Evolutionary conservation across 2,329 filamentous ascomycete species (phyloP), one percentile per base, ranked within the genome.

Genomic region (Botrytis fragariae): DNA sequence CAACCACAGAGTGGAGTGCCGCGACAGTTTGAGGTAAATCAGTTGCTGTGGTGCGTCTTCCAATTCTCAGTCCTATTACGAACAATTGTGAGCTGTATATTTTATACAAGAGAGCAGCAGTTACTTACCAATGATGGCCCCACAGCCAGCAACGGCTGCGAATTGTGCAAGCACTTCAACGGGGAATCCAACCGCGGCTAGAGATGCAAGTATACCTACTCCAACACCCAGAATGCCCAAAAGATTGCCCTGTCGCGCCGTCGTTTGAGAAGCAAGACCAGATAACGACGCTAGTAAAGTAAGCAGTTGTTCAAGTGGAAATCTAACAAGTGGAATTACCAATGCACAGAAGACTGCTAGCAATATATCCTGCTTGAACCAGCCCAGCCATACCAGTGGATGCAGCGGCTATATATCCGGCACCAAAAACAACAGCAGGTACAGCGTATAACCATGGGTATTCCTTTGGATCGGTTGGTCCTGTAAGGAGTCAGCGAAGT

Each of bases 21-120:
- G 94, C 94, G 3, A 97, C 94, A 0, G 93, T 97, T 81, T 97
- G 94, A 0, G 94, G 94, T 2, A 97, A 88, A 72, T 94, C 93
- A 0, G 94, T 97, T 0, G 94, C 93, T 0, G 93, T 97, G 77
- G 97, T 97, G 20, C 93, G 89, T 78, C 93, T 92, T 61, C 94
- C 94, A 76, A 97, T 95, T 37, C 94, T 80, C 68, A 93, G 87
- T 45, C 93, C 91, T 77, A 75, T 10, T 4, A 20, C 14, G 20
- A 39, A 59, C 10, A 10, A 14, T 12, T 0, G 10, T 71, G 4
- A 69, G 60, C 42, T n/a, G 14, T 39, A 22, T 16, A 0, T 18
- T 12, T 25, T 4, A 18, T 4, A 1, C 8, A 2, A 32, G 1
- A 45, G 14, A 3, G 0, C 9, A 73, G 12, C 14, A 8, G 2